Base-by-base conservation (phyloP, 345 rosid genomes). In the Salix dunnii region DNA sequence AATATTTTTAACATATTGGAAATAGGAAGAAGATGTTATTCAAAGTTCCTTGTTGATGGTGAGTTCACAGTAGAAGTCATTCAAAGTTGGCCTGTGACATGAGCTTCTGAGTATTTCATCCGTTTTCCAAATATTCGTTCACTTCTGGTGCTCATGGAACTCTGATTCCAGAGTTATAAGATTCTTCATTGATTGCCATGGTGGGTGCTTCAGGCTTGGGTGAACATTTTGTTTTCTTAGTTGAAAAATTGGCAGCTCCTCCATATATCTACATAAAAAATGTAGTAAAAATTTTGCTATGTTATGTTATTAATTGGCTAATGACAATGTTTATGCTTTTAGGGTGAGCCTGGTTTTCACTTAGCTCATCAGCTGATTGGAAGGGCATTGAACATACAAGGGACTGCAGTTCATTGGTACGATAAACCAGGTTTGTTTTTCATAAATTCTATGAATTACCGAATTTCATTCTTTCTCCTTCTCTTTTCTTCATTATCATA, bases 341-440 rank as follows among this genome's bases (percentile, higher is more conserved):
- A 96, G 97, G 98, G 99, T 40, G 98, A 93, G 70, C 77, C 78
- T 74, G 98, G 98, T 80, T 93, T 92, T 78, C 75, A 49, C 67
- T 79, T 90, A 71, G 97, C 97, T 72, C 83, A 91, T 83, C 79
- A 77, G 77, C 80, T 91, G 72, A 87, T 92, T 74, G 87, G 81
- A 75, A 92, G 90, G 80, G 97, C 97, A 49, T 79, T 94, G 77
- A 46, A 67, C 58, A 82, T 88, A 70, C 90, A 86, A 5, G 97
- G 98, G 66, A 97, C 95, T 77, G 79, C 90, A 77, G 90, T 91
- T 76, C 97, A 94, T 91, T 94, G 99, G 98, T 96, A 96, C 73
- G 95, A 94, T 80, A 96, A 96, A 77, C 89, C 97, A 96, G 97
- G 99, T 92, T 78, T 74, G 89, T 69, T 67, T 49, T 78, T 60